Base-by-base conservation (phyloP, 139 green algal species). In the Monoraphidium neglectum region DNA sequence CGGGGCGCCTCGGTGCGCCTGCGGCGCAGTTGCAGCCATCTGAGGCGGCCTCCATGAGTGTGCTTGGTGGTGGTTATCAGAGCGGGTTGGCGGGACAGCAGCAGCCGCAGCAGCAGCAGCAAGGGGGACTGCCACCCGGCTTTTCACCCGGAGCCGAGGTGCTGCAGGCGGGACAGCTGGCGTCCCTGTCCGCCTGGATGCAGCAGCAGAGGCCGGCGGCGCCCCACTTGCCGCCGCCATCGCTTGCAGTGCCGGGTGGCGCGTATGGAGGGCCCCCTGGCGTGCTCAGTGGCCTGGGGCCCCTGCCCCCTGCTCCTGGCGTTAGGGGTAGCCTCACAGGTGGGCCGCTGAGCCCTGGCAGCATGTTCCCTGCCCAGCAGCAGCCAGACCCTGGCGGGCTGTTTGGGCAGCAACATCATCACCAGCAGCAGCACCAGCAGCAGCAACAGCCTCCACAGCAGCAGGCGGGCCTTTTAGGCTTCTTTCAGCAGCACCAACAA, bases 401-500 rank as follows among this genome's bases (percentile, higher is more conserved):
- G 70, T 40, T 46, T 10, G 46, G 24, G 36, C 32, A 76, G 68
- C 56, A 13, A 15, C 56, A 63, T 6, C 56, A 30, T 10, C 56
- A 36, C 56, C 56, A 63, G 6, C 56, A 63, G 26, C 8, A 63
- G 12, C 65, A 81, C 32, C 75, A 73, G 61, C 74, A 70, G 63
- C 62, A 65, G 13, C 74, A 46, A 35, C 35, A 54, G 54, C 70
- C 53, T 12, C 51, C 28, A 4, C 49, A 26, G n/a, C 23, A 43
- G 35, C 69, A 54, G 38, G 35, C 47, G 54, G n/a, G 49, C 2
- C 30, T 72, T 40, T 38, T 69, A 28, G 71, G 70, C 5, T 4
- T 56, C 30, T 53, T 75, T 23, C 72, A 77, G 64, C 53, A 76
- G 57, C 71, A 63, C 54, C 62, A 59, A 4, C 68, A 77, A 46